Evolutionary conservation across 306 rosid genomes (phyloP), one percentile per base, ranked within the genome.

Genomic region (Coriaria nepalensis): DNA sequence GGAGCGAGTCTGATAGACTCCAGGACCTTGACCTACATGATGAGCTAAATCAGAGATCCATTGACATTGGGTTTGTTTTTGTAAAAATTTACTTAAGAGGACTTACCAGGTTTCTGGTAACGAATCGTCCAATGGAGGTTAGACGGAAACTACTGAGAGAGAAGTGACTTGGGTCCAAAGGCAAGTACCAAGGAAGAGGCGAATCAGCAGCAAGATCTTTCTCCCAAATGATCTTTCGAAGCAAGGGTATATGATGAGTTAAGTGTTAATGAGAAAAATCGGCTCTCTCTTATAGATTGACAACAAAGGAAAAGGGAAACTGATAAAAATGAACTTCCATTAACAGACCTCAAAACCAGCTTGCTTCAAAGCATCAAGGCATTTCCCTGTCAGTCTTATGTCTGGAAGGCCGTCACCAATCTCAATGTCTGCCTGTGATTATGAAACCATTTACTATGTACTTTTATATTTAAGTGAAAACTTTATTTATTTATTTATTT

Each of bases 321-420:
- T 33, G 10, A 5, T 11, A 56, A 13, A 43, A 33, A 34, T 54
- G 37, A 4, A 43, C 46, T 33, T 12, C 52, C 20, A 46, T 20
- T 20, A 1, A 57, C 83, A 52, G 53, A 90, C 98, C 98, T 90
- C 94, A 77, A 90, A 90, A 52, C 94, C 87, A 10, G 98, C 95
- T 82, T 79, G 86, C 62, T 77, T 77, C 40, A 90, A 68, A 67
- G 98, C 94, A 73, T 79, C 92, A 52, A 85, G 70, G 70, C 98
- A 90, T 68, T 85, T 75, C 36, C 74, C 52, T 8, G 93, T 90
- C 81, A 57, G 67, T 62, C 98, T 75, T 71, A 90, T 85, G 60
- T 90, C 95, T 2, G 98, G 98, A 45, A 90, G 95, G 37, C 98
- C 98, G 61, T 90, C 85, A 29, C 98, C 95, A 9, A 90, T 74